phyloP scores from a whole-genome alignment of 805 yeast genomes.

The Hanseniaspora taiwanica region DNA sequence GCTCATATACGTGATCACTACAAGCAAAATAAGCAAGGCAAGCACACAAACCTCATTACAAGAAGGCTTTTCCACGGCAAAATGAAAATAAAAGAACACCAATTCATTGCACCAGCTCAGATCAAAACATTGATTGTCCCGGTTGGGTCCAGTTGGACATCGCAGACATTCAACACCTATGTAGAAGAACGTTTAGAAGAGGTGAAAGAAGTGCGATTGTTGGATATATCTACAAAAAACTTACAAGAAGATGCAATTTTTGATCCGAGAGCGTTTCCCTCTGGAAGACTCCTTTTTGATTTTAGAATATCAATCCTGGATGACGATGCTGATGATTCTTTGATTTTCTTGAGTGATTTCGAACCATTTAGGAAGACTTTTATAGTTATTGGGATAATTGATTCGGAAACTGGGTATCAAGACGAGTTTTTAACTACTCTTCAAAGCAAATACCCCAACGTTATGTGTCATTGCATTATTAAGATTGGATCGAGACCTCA shows the following conservation, averaged over 20 bases:
- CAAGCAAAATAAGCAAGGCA: neutral
- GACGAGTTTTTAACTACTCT: conserved; percentile 27
- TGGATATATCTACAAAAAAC: conserved; percentile 59
- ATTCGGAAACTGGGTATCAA: conserved; percentile 13
- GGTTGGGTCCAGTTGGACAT: conserved; percentile 31
- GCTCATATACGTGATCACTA: too few species aligned
- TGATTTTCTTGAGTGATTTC: conserved; percentile 65
- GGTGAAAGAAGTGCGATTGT: conserved; percentile 51
- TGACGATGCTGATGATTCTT: conserved; percentile 34
- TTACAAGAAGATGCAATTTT: conserved; percentile 31
- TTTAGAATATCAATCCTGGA: conserved; percentile 28
- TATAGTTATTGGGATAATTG: conserved; percentile 38
- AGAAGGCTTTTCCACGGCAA: too few species aligned
- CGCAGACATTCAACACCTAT: conserved; percentile 27
- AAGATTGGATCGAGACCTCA: conserved; percentile 9
- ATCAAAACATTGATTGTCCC: conserved; percentile 62
- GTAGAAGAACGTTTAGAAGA: conserved; percentile 29
- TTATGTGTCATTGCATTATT: conserved; percentile 20
- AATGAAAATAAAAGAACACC: conserved; percentile 24
- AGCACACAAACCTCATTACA: neutral
- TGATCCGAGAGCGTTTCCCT: conserved; percentile 77
- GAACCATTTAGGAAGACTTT: conserved; percentile 80
- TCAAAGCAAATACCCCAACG: conserved; percentile 17
- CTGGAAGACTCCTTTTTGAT: conserved; percentile 56
- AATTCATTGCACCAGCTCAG: conserved; percentile 51